These are phyloP conservation scores for Rhizophora apiculata DNA, from an alignment of 345 rosid species.

Conservation along the genomic window DNA sequence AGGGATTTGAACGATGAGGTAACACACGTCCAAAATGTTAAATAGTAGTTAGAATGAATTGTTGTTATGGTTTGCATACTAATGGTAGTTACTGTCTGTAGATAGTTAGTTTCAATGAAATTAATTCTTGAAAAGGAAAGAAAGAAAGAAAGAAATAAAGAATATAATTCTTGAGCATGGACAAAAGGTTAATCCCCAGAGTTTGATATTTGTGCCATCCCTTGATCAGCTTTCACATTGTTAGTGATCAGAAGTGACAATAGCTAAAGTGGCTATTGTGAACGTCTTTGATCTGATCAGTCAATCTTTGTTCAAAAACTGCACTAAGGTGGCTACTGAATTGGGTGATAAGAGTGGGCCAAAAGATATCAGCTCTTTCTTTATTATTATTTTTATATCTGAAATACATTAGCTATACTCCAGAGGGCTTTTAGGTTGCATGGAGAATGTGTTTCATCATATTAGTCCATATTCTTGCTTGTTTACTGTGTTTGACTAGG, in stretches of 20 bases:
- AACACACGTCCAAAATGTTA: conserved; percentile 7
- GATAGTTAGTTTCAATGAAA: neutral
- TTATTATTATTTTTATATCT: no score
- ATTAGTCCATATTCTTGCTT: neutral
- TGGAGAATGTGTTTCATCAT: neutral
- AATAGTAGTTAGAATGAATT: neutral
- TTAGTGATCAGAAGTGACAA: no score
- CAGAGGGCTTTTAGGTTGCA: neutral
- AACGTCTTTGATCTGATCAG: no score
- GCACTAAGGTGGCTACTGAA: no score
- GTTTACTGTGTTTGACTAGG: conserved; percentile 1
- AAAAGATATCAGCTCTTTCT: no score
- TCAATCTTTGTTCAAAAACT: no score
- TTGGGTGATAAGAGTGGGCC: no score
- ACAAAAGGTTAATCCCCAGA: no score
- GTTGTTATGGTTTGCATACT: neutral
- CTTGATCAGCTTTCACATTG: no score
- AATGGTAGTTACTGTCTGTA: neutral
- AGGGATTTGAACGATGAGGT: conserved; percentile 73
- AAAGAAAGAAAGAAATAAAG: neutral
- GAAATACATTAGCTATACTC: neutral
- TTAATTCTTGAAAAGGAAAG: neutral
- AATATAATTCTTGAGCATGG: no score
- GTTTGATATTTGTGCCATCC: no score
- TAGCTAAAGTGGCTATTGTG: no score